Conservation (phyloP, 2,329 filamentous ascomycete species). For the Aquanectria penicillioides region DNA sequence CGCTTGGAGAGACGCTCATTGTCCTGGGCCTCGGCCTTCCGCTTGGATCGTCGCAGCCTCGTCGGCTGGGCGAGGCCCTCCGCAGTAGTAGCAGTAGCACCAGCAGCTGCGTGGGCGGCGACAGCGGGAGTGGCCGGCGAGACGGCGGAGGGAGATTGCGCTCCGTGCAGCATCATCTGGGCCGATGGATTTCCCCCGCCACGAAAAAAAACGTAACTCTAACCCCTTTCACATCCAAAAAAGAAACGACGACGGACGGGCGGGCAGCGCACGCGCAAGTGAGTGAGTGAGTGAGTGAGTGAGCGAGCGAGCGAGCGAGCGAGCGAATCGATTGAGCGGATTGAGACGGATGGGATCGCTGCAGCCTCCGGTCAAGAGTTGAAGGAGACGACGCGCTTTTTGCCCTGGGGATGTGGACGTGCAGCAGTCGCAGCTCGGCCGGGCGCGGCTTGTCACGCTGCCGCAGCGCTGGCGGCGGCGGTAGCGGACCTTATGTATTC, state of each 20-base stretch:
- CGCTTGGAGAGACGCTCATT: conserved; percentile 85
- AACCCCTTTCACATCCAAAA: conserved; percentile 12
- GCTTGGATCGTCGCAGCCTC: conserved; percentile 56
- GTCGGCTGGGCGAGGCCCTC: conserved; percentile 30
- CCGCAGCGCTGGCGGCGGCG: conserved; percentile 28
- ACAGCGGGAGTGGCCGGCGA: conserved; percentile 30
- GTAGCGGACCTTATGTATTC: conserved; percentile 48
- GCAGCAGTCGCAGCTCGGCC: conserved; percentile 39
- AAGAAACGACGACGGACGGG: conserved; percentile 1
- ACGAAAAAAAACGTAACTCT: conserved; percentile 13
- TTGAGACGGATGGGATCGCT: conserved; percentile 9
- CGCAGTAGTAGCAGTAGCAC: too few species aligned
- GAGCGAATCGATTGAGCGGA: conserved; percentile 11
- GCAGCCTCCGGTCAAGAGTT: neutral
- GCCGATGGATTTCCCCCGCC: conserved; percentile 22
- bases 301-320: conserved; percentile 1
- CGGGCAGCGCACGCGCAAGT: neutral
- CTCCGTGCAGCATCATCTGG: conserved; percentile 49
- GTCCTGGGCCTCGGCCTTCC: conserved; percentile 68
- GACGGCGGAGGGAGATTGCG: conserved; percentile 43
- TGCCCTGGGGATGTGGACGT: conserved; percentile 33
- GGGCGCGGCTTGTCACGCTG: conserved; percentile 36
- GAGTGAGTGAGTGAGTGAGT: neutral
- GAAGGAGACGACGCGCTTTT: conserved; percentile 11
- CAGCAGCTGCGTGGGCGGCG: neutral